Evolutionary conservation across 805 yeast species (phyloP).

Genomic region (Blastobotrys peoriensis): DNA sequence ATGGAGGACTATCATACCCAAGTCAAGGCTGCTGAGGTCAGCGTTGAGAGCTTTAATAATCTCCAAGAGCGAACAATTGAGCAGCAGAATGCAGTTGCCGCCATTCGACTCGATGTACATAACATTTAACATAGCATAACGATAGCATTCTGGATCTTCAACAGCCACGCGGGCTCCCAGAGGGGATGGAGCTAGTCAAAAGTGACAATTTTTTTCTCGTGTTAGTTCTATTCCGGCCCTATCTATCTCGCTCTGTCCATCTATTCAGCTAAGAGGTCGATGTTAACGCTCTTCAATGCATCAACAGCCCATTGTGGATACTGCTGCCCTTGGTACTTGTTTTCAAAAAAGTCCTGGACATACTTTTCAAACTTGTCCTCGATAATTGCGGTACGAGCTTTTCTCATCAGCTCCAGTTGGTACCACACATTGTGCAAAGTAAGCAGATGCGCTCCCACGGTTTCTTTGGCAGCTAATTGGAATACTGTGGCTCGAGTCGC

Average conservation of each 20-base stretch:
- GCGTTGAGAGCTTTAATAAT: constrained; percentile 49
- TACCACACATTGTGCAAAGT: constrained; percentile 39
- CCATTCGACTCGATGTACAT: constrained; percentile 26
- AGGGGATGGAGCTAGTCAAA: no score
- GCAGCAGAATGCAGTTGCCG: constrained; percentile 37
- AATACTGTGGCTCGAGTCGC: constrained; percentile 34
- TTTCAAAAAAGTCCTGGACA: constrained; percentile 32
- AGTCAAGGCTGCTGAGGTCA: constrained; percentile 50
- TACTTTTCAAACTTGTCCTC: constrained; percentile 34
- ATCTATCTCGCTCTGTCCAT: no score
- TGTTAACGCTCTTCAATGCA: constrained; percentile 34
- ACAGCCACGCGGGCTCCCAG: no score
- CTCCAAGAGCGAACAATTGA: constrained; percentile 40
- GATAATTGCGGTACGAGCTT: constrained; percentile 35
- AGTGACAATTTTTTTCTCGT: no score
- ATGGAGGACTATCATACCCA: constrained; percentile 50
- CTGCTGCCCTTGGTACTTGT: constrained; percentile 27
- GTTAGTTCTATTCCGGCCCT: no score
- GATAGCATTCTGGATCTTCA: no score
- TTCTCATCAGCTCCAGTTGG: constrained; percentile 38
- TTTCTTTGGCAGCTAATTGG: constrained; percentile 36
- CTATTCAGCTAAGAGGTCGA: no score
- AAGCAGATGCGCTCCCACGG: constrained; percentile 39
- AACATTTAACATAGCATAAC: no score
- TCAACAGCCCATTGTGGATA: constrained; percentile 40